Base-by-base conservation (phyloP, 345 rosid genomes). In the Heritiera fomes region DNA sequence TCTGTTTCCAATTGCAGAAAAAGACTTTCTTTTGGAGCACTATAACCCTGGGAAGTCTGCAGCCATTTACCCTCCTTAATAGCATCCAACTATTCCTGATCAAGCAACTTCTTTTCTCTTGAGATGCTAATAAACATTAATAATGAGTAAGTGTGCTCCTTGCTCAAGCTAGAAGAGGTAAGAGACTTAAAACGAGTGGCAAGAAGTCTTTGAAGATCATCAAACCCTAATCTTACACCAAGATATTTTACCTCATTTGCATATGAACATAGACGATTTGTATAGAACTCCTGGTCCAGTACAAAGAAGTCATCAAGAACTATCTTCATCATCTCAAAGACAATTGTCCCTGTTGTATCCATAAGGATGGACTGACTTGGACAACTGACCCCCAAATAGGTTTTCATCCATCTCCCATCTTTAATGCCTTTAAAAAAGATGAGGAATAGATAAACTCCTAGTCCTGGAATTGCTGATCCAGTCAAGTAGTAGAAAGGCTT, bases 181-280 rank as follows among this genome's bases (percentile, higher is more conserved):
- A 49, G 59, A 47, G 59, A 70, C 59, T 70, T 70, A 7, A 70
- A 70, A 1, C 41, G 13, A 49, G 52, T 8, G 14, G 14, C 20
- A 28, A 71, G 59, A 49, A 49, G 43, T 28, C 38, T 70, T 49
- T 8, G 45, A 71, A 71, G 45, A 71, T 71, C 14, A 71, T 30
- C 20, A 70, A 70, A 28, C 34, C 58, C 11, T 13, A 70, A 47
- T 69, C 9, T 69, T 11, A 69, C 55, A 69, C 73, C n/a, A 69
- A 69, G 53, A 69, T 20, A n/a, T 69, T 69, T 69, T 67, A 47
- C 0, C 28, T 23, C 28, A 23, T 23, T 0, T 23, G 58, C 58
- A 8, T 70, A 70, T 28, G 43, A 70, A 28, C 56, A 23, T 49
- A 70, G 11, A 11, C 7, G 12, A 47, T 70, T 13, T 23, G 32